Base-by-base conservation (phyloP, 2,329 filamentous ascomycete species). In the Orbilia javanica region DNA sequence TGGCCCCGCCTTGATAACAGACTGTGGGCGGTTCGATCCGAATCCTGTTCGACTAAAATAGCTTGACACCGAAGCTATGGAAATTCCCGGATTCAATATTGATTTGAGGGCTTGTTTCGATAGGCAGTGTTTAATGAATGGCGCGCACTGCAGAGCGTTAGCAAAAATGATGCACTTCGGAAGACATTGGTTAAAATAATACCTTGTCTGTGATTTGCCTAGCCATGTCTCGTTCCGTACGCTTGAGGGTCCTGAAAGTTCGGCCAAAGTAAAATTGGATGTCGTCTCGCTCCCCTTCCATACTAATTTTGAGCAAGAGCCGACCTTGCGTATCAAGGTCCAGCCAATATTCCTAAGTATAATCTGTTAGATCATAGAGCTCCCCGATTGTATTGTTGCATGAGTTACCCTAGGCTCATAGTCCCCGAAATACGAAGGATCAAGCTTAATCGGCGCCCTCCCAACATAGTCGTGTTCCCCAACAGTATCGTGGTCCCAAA, bases 261-360 rank as follows among this genome's bases (percentile, higher is more conserved):
- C 97, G 98, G 81, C 94, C 96, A 84, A 98, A 98, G 83, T 97
- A 95, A 84, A 99, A 99, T 82, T 97, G 93, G 74, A 99, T 99
- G 83, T 99, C 96, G 83, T 99, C 96, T 79, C 96, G 89, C 85
- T 99, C 96, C 64, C 96, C 96, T 85, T 99, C 96, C 96, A 99
- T 99, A 83, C 94, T 97, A 65, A 99, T 94, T 79, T 95, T 89
- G 65, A 99, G 89, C 72, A 99, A 85, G 34, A 99, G 85, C 63
- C 95, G 89, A 6, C 96, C 96, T 84, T 99, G 96, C 0, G 95
- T 97, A 83, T 99, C 96, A 55, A 99, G 88, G 83, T 98, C 95
- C 18, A 99, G 89, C 96, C 96, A 99, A 84, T 97, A 98, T 84
- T 99, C 96, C 73, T 80, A 65, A 13, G 20, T 1, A 39, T 15